phyloP scores from a whole-genome alignment of 225 moss, liverwort and hornwort species.

The Polytrichum commune region DNA sequence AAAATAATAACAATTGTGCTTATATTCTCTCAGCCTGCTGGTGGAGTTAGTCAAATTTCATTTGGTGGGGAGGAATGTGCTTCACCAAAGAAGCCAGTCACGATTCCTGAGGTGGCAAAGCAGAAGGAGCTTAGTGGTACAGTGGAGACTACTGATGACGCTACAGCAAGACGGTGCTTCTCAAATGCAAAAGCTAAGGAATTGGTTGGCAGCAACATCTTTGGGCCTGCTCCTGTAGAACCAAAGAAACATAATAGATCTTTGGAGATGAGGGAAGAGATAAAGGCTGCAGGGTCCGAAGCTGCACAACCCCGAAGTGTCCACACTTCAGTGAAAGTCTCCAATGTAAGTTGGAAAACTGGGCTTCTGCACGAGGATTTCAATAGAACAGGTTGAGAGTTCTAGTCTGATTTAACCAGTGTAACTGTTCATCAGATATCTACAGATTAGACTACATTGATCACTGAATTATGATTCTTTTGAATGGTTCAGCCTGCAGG shows the following conservation, averaged over 20 bases:
- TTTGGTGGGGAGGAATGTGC: conserved; percentile 86
- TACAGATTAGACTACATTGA: no score
- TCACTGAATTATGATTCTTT: neutral
- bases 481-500: conserved; percentile 82
- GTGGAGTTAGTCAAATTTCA: conserved; percentile 90
- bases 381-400: neutral
- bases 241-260: conserved; percentile 71
- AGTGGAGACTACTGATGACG: conserved; percentile 76
- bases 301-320: conserved; percentile 81
- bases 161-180: conserved; percentile 72
- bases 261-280: conserved; percentile 86
- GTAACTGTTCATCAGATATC: no score
- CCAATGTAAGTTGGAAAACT: conserved; percentile 68
- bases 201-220: conserved; percentile 95
- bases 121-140: conserved; percentile 91
- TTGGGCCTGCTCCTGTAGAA: conserved; percentile 92
- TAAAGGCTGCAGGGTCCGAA: conserved; percentile 42
- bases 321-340: conserved; percentile 96
- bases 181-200: conserved; percentile 92
- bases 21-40: conserved; percentile 66
- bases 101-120: conserved; percentile 95
- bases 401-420: no score
- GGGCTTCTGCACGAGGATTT: conserved; percentile 4
- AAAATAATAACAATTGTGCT: no score
- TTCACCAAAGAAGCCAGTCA: conserved; percentile 82